phyloP scores from a whole-genome alignment of 2,329 filamentous ascomycete species.

The Rugonectria rugulosa region DNA sequence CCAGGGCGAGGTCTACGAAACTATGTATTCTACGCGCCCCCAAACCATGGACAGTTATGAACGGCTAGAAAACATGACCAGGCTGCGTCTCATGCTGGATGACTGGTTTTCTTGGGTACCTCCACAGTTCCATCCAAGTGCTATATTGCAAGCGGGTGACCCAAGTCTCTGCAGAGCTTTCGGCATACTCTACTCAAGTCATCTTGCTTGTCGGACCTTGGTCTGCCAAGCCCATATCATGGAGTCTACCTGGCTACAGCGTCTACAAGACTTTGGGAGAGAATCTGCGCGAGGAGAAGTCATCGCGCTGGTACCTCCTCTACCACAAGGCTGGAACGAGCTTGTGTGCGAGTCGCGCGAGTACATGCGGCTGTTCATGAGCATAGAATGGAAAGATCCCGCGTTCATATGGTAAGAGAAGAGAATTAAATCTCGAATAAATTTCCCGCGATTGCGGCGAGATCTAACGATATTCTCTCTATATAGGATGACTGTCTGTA shows the following conservation, averaged over 20 bases:
- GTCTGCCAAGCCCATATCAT: background rate
- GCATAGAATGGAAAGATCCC: background rate
- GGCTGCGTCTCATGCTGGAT: background rate
- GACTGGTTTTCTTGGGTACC: background rate
- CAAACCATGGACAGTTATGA: background rate
- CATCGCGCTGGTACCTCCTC: background rate
- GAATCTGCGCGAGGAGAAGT: background rate
- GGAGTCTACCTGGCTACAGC: background rate
- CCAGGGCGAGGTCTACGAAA: constrained; percentile 18
- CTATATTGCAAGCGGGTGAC: background rate
- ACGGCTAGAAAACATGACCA: background rate
- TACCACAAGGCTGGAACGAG: background rate
- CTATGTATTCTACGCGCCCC: background rate
- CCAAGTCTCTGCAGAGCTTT: background rate
- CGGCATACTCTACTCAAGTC: background rate
- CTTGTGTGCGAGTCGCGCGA: background rate
- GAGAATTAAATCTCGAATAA: too few species aligned
- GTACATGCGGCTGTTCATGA: background rate
- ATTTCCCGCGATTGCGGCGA: too few species aligned
- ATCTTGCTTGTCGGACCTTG: background rate
- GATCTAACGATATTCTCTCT: background rate
- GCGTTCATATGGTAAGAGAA: background rate
- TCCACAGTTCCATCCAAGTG: background rate
- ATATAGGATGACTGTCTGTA: background rate
- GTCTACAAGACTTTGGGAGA: background rate